Conservation (phyloP, 306 rosid species). For the Acacia acuminata region DNA sequence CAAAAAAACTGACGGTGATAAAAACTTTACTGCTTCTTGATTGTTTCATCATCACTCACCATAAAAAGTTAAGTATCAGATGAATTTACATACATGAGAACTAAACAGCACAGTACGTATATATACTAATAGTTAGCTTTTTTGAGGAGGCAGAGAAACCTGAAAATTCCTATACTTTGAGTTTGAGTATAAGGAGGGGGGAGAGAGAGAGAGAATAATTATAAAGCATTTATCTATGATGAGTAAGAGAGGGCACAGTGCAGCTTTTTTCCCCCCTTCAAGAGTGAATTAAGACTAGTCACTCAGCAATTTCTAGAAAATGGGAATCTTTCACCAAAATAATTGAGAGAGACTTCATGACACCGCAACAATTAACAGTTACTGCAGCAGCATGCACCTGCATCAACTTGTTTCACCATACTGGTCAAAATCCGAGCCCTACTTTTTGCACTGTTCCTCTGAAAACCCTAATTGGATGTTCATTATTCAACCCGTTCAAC, state of each 20-base stretch:
- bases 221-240: background rate
- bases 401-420: slow-evolving; percentile 13
- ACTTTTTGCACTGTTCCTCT: slow-evolving; percentile 28
- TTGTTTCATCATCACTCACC: background rate
- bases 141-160: slow-evolving; percentile 22
- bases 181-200: background rate
- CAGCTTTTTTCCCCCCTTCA: slow-evolving; percentile 27
- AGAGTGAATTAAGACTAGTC: background rate
- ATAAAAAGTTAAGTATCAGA: background rate
- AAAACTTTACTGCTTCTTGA: background rate
- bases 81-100: slow-evolving; percentile 5
- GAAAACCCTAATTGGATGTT: slow-evolving; percentile 29
- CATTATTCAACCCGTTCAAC: slow-evolving; percentile 8
- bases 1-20: background rate
- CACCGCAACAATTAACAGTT: background rate
- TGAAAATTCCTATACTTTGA: background rate
- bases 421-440: slow-evolving; percentile 40
- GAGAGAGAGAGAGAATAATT: background rate
- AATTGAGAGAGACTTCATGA: slow-evolving; percentile 45
- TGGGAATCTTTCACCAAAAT: slow-evolving; percentile 48
- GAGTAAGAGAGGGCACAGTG: slow-evolving; percentile 16
- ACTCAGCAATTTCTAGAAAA: slow-evolving; percentile 38
- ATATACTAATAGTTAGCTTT: slow-evolving; percentile 22
- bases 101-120: background rate
- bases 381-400: slow-evolving; percentile 38